Evolutionary conservation across 2,329 filamentous ascomycete genomes (phyloP).

Genomic region (Scedosporium dehoogii): DNA sequence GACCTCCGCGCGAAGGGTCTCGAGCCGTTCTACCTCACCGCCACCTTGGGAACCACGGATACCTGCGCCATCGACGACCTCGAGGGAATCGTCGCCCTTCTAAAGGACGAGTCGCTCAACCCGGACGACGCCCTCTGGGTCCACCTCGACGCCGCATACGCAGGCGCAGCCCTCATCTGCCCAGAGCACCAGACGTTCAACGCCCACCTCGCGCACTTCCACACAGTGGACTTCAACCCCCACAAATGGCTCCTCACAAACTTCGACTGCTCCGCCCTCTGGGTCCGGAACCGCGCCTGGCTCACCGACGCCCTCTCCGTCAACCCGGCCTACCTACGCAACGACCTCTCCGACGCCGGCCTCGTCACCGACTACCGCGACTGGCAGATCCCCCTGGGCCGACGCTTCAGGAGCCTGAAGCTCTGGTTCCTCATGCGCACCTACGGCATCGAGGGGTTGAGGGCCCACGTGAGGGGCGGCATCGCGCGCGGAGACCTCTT

Average conservation of each 20-base stretch:
- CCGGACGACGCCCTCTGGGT: conserved; percentile 57
- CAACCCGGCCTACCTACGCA: conserved; percentile 71
- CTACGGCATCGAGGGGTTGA: conserved; percentile 70
- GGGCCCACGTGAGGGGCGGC: conserved; percentile 32
- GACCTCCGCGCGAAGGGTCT: conserved; percentile 59
- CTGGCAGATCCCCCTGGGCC: conserved; percentile 91
- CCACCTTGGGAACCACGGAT: conserved; percentile 76
- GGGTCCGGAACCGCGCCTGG: conserved; percentile 62
- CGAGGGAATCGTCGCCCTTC: conserved; percentile 47
- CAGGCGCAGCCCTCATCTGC: conserved; percentile 72
- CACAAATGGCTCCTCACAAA: conserved; percentile 97
- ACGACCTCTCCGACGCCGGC: conserved; percentile 69
- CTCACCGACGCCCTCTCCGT: conserved; percentile 74
- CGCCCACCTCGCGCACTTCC: conserved; percentile 54
- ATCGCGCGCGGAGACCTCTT: conserved; percentile 64
- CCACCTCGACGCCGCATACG: conserved; percentile 89
- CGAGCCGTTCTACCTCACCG: conserved; percentile 77
- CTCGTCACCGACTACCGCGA: conserved; percentile 92
- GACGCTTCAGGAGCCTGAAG: conserved; percentile 81
- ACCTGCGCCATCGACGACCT: conserved; percentile 85
- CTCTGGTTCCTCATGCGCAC: conserved; percentile 88
- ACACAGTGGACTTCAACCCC: conserved; percentile 92
- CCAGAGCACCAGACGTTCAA: conserved; percentile 60
- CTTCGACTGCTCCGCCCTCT: conserved; percentile 78
- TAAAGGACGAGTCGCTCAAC: conserved; percentile 15